Evolutionary conservation across 2,329 filamentous ascomycete species (phyloP).

Genomic region (Ophiognomonia clavigignenti-juglandacearum): DNA sequence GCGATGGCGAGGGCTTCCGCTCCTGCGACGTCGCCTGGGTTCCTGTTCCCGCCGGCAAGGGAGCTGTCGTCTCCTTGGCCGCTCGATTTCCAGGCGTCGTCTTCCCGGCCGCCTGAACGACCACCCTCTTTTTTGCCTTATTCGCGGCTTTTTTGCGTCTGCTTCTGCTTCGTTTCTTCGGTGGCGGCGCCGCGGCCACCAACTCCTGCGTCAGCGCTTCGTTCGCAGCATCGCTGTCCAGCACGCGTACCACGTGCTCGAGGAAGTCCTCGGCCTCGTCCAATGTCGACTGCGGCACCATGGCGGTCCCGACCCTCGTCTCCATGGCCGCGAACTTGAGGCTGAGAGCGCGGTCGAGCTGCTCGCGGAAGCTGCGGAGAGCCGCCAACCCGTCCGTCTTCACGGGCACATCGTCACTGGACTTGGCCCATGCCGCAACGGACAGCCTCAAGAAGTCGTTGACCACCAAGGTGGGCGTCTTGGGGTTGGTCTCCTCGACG

Average conservation of each 20-base stretch:
- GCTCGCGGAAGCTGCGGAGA: background rate
- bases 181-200: too few relatives aligned
- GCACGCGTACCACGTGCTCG: background rate
- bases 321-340: background rate
- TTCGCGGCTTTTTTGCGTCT: too few relatives aligned
- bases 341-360: conserved; percentile 1
- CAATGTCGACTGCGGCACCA: background rate
- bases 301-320: background rate
- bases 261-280: background rate
- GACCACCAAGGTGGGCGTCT: background rate
- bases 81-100: too few relatives aligned
- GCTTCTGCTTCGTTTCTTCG: background rate
- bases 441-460: background rate
- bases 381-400: too few relatives aligned
- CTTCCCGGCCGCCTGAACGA: too few relatives aligned
- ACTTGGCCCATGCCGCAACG: background rate
- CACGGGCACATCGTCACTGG: too few relatives aligned
- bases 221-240: background rate
- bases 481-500: too few relatives aligned
- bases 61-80: too few relatives aligned
- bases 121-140: too few relatives aligned
- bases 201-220: background rate
- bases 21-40: too few relatives aligned
- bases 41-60: too few relatives aligned
- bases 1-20: too few relatives aligned